Base-by-base conservation (phyloP, 192 early-diverging fungal genomes). In the Entophlyctis helioformis region DNA sequence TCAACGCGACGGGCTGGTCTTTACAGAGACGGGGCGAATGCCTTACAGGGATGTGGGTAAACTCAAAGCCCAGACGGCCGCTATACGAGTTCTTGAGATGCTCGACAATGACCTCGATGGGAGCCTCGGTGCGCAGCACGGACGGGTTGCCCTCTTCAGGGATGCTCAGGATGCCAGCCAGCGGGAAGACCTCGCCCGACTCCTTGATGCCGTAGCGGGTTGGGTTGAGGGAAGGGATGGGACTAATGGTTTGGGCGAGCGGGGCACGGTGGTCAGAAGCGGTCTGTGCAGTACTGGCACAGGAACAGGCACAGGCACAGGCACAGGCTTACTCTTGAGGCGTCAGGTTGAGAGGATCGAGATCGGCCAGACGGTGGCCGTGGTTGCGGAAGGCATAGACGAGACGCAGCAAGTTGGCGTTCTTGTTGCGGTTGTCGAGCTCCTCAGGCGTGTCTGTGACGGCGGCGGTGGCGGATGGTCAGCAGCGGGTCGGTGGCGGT, bases 61-160 rank as follows among this genome's bases (percentile, higher is more conserved):
- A 97, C 71, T 97, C 93, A 57, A 86, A 95, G 11, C 89, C 93
- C 45, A 95, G 86, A 33, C 80, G 74, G 15, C 82, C 83, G 55
- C 82, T 83, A 48, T 72, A 72, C 13, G 62, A 44, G 18, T 67
- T 62, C 32, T 76, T 66, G 16, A 97, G 69, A 48, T 90, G 82
- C 39, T 64, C 41, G 40, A 85, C 32, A 39, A 96, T 83, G 36
- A 74, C 66, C 27, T 77, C 67, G 20, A 87, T 60, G 15, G 66
- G 70, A 18, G 80, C 83, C 33, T 78, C 63, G 21, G 62, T 63
- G 33, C 71, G 66, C 13, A 60, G 46, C 1, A 54, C 57, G 3
- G 39, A 55, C 26, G 63, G 62, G 56, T 60, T 57, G 44, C 51
- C 65, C 42, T 64, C 44, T 56, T 76, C 59, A 19, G 74, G 71